A percentile compares a stretch with the other conserved stretches of the same genome.
These are phyloP conservation scores for Huiozyma sinensis DNA, from an alignment of 805 yeast genomes.

Conservation along the genomic window DNA sequence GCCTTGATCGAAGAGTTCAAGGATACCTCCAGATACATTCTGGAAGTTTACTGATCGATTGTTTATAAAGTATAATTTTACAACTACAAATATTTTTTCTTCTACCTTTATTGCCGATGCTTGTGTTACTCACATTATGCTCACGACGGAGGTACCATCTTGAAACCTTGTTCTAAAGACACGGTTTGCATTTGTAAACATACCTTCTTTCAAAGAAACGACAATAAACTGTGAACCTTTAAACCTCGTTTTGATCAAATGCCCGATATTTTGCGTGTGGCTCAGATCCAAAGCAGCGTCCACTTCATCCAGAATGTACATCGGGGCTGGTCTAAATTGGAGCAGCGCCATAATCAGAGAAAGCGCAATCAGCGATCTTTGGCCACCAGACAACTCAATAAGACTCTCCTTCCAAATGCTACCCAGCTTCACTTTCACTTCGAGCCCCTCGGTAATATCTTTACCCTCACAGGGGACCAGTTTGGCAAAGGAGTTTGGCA, in stretches of 20 bases:
- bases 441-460: constrained; percentile 83
- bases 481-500: constrained; percentile 86
- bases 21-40: constrained; percentile 81
- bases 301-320: constrained; percentile 95
- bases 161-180: constrained; percentile 89
- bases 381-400: constrained; percentile 95
- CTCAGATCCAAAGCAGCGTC: constrained; percentile 96
- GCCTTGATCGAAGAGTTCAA: constrained; percentile 86
- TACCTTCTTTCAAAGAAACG: constrained; percentile 93
- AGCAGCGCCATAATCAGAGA: constrained; percentile 84
- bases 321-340: constrained; percentile 95
- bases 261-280: constrained; percentile 97
- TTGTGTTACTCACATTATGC: constrained; percentile 38
- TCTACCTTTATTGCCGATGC: background rate
- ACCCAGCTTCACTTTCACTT: constrained; percentile 82
- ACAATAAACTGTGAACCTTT: constrained; percentile 94
- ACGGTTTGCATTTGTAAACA: constrained; percentile 95
- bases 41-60: constrained; percentile 68
- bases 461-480: constrained; percentile 70
- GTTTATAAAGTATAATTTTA: background rate
- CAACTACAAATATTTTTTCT: background rate
- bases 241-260: constrained; percentile 86
- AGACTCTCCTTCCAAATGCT: constrained; percentile 92
- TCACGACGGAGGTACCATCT: constrained; percentile 91
- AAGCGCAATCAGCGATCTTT: constrained; percentile 84